Conservation (phyloP, 805 yeast genomes). For the Candida xyloterini region DNA sequence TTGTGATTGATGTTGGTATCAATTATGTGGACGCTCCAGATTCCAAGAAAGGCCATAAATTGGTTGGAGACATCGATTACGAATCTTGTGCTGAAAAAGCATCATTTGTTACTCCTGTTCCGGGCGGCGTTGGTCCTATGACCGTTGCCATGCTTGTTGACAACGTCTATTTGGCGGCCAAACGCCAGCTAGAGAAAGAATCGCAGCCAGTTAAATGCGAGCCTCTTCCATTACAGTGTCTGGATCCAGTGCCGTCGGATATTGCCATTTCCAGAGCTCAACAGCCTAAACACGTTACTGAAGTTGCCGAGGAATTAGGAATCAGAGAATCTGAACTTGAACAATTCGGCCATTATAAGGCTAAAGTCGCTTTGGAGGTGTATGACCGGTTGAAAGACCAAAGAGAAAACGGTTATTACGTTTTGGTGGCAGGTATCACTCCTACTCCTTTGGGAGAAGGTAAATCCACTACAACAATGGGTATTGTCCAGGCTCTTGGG, state of each 20-base stretch:
- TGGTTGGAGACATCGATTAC: slow-evolving; percentile 79
- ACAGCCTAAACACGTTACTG: slow-evolving; percentile 64
- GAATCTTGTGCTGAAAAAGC: slow-evolving; percentile 54
- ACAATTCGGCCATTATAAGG: slow-evolving; percentile 73
- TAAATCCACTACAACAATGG: slow-evolving; percentile 80
- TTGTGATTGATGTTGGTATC: slow-evolving; percentile 81
- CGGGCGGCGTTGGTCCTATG: slow-evolving; percentile 94
- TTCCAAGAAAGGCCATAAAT: slow-evolving; percentile 64
- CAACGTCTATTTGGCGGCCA: slow-evolving; percentile 69
- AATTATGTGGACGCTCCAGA: slow-evolving; percentile 66
- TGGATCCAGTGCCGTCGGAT: slow-evolving; percentile 76
- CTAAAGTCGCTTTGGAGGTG: slow-evolving; percentile 65
- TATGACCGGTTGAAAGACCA: slow-evolving; percentile 59
- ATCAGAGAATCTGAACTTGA: slow-evolving; percentile 66
- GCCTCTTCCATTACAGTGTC: slow-evolving; percentile 55
- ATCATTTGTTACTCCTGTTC: slow-evolving; percentile 76
- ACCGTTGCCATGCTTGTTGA: slow-evolving; percentile 79
- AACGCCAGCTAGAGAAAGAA: slow-evolving; percentile 34
- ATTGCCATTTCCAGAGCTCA: slow-evolving; percentile 75
- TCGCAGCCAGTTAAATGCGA: slow-evolving; percentile 38
- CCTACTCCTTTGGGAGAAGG: slow-evolving; percentile 89
- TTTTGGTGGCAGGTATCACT: slow-evolving; percentile 78
- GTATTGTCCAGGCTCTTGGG: slow-evolving; percentile 76
- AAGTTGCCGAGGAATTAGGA: slow-evolving; percentile 68
- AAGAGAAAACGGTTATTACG: slow-evolving; percentile 64